phyloP scores from a whole-genome alignment of 495 filamentous ascomycete genomes.

The Wilcoxina mikolae region DNA sequence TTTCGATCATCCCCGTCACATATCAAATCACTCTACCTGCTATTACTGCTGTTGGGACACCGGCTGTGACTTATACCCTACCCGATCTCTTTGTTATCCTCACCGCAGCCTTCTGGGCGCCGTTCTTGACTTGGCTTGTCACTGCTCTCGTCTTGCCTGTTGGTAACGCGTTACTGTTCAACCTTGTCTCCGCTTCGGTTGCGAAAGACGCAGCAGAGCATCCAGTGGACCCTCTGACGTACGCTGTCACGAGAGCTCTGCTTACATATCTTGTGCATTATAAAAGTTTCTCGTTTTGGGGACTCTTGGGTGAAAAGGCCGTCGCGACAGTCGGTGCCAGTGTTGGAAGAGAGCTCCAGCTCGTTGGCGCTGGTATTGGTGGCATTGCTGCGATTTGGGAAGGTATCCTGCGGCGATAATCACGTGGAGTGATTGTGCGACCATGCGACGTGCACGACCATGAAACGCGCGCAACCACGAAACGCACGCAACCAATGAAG shows the following conservation, averaged over 20 bases:
- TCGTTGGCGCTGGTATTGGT: conserved; percentile 23
- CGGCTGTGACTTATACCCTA: conserved; percentile 41
- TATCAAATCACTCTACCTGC: conserved; percentile 58
- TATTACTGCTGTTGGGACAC: conserved; percentile 38
- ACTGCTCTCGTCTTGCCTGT: conserved; percentile 57
- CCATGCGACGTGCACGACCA: no score
- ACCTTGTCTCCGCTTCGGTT: conserved; percentile 44
- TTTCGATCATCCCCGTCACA: conserved; percentile 48
- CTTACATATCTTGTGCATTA: conserved; percentile 64
- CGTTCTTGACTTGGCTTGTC: conserved; percentile 59
- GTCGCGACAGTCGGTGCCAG: conserved; percentile 30
- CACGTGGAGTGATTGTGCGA: no score
- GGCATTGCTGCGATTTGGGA: conserved; percentile 25
- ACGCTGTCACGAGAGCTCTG: conserved; percentile 73
- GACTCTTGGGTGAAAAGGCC: conserved; percentile 41
- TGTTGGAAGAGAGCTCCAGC: conserved; percentile 23
- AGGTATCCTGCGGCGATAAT: conserved; percentile 22
- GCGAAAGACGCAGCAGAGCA: conserved; percentile 31
- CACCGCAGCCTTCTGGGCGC: conserved; percentile 65
- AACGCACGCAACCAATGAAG: no score
- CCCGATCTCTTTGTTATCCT: conserved; percentile 76
- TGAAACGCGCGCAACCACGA: no score
- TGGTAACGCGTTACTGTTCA: conserved; percentile 69
- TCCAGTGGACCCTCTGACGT: conserved; percentile 68
- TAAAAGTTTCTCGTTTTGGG: conserved; percentile 50